Conservation (phyloP, 2,329 filamentous ascomycete genomes). For the Botrytis hyacinthi region DNA sequence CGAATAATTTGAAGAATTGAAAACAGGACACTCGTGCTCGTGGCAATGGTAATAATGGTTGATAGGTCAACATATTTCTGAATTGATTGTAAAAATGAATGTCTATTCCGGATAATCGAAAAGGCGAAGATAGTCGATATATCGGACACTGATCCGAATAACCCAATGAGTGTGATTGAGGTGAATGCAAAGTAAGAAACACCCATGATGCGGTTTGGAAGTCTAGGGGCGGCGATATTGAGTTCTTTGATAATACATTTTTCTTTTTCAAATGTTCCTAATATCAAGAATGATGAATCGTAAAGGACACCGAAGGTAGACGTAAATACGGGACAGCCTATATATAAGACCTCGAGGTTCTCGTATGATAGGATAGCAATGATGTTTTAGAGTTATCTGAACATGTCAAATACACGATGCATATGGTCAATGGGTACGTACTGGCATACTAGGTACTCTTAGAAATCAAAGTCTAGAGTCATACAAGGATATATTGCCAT, state of each 20-base stretch:
- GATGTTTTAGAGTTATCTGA: conserved; percentile 1
- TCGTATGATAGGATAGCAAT: background rate
- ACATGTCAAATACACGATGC: background rate
- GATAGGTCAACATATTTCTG: conserved; percentile 20
- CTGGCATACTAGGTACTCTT: background rate
- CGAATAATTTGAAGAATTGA: conserved; percentile 27
- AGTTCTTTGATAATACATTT: conserved; percentile 14
- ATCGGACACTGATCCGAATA: conserved; percentile 17
- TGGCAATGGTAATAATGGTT: conserved; percentile 21
- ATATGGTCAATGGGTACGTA: background rate
- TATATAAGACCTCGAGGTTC: background rate
- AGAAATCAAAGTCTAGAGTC: conserved; percentile 3
- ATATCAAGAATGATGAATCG: background rate
- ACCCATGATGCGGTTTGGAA: conserved; percentile 1
- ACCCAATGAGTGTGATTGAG: conserved; percentile 2
- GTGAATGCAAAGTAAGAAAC: conserved; percentile 2
- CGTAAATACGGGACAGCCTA: background rate
- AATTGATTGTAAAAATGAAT: conserved; percentile 12
- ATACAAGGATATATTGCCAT: conserved; percentile 10
- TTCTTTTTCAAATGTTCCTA: background rate
- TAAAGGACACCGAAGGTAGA: background rate
- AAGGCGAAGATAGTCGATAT: conserved; percentile 21
- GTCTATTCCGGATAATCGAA: conserved; percentile 20
- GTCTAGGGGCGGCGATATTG: conserved; percentile 2
- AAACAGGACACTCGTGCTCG: conserved; percentile 18